Conservation (phyloP, 202 grass and related monocot genomes). For the Schoenoplectus tabernaemontani region DNA sequence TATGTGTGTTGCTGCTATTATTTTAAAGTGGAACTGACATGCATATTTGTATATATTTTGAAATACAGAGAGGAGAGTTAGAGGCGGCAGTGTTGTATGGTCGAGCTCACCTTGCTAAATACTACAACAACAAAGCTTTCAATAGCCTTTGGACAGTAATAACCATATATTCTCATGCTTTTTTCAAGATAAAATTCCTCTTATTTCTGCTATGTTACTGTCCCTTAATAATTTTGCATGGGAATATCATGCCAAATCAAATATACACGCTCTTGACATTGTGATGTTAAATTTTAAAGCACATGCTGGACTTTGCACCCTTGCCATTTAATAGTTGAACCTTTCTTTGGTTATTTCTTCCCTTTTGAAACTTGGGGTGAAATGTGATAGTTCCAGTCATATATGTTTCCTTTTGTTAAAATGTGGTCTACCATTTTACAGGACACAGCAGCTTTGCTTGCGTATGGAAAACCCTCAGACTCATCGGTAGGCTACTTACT, state of each 20-base stretch:
- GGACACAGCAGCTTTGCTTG: conserved; percentile 66
- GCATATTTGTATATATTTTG: neutral
- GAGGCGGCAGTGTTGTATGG: conserved; percentile 74
- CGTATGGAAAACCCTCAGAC: conserved; percentile 60
- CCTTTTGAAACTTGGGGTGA: neutral
- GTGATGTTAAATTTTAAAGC: neutral
- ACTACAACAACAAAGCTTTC: conserved; percentile 50
- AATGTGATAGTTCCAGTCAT: neutral
- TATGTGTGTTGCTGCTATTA: neutral
- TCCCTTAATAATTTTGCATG: neutral
- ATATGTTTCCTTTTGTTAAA: conserved; percentile 6
- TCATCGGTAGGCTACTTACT: conserved; percentile 77
- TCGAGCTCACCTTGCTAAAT: conserved; percentile 56
- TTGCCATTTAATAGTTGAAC: neutral
- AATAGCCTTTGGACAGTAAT: conserved; percentile 10
- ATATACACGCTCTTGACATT: no score
- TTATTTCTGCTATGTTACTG: conserved; percentile 4
- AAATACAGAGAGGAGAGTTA: conserved; percentile 35
- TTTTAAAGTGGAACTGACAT: conserved; percentile 5
- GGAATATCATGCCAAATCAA: neutral
- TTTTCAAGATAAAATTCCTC: neutral
- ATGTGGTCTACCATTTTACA: no score
- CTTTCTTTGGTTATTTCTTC: neutral
- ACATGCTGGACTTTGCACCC: neutral
- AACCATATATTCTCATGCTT: conserved; percentile 4